A percentile compares a stretch with the other conserved stretches of the same genome.
These are phyloP conservation scores for Aspergillus felis DNA, from an alignment of 2,329 filamentous ascomycete genomes.

Conservation along the genomic window DNA sequence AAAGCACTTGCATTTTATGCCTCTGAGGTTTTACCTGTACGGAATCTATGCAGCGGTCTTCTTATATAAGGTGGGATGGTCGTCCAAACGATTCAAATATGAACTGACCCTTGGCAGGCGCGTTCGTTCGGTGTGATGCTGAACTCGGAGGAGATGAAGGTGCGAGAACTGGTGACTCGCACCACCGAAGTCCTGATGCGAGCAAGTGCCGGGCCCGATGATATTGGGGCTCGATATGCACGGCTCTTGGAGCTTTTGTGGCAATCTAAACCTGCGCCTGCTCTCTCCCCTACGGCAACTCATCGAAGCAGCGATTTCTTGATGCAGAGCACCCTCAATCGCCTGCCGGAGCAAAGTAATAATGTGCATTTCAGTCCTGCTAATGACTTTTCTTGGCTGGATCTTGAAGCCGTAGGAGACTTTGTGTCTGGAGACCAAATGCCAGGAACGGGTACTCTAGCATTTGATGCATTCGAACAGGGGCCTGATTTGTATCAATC, in stretches of 20 bases:
- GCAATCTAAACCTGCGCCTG: slow-evolving; percentile 42
- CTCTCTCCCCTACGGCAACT: slow-evolving; percentile 20
- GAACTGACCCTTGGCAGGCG: slow-evolving; percentile 35
- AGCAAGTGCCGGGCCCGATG: slow-evolving; percentile 55
- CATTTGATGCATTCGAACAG: slow-evolving; percentile 33
- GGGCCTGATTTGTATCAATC: slow-evolving; percentile 28
- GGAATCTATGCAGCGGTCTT: slow-evolving; percentile 63
- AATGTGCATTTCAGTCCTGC: slow-evolving; percentile 44
- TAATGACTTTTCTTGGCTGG: slow-evolving; percentile 60
- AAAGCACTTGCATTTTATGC: slow-evolving; percentile 60
- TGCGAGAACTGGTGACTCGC: slow-evolving; percentile 55
- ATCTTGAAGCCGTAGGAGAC: slow-evolving; percentile 57
- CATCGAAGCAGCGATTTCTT: slow-evolving; percentile 29
- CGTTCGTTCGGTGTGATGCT: slow-evolving; percentile 58
- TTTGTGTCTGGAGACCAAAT: slow-evolving; percentile 49
- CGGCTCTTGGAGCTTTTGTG: slow-evolving; percentile 58
- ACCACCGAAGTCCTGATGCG: slow-evolving; percentile 58
- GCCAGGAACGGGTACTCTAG: slow-evolving; percentile 30
- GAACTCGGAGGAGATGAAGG: slow-evolving; percentile 51
- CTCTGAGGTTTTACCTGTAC: slow-evolving; percentile 60
- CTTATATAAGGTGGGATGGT: slow-evolving; percentile 53
- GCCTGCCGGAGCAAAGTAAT: slow-evolving; percentile 32
- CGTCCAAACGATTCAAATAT: background rate
- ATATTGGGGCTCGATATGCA: slow-evolving; percentile 60
- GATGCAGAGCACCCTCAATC: slow-evolving; percentile 25